Evolutionary conservation across 345 rosid species (phyloP).

Genomic region (Salix purpurea): DNA sequence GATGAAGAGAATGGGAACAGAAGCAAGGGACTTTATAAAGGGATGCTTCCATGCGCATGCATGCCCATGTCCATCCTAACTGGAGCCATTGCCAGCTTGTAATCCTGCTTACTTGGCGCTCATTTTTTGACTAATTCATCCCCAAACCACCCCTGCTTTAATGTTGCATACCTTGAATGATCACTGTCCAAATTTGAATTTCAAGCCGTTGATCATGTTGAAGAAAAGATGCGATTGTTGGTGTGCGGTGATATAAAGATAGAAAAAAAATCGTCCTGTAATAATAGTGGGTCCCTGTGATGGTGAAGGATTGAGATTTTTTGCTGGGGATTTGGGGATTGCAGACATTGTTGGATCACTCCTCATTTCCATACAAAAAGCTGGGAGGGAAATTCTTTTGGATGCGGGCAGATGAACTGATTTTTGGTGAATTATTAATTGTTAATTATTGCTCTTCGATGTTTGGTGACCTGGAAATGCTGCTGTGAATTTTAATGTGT

Average conservation of each 20-base stretch:
- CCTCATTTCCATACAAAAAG: conserved; percentile 4
- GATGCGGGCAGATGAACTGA: conserved; percentile 3
- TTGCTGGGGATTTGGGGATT: not conserved
- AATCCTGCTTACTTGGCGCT: conserved; percentile 26
- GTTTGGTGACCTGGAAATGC: not conserved
- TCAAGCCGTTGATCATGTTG: conserved; percentile 29
- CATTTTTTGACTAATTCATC: not conserved
- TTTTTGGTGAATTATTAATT: not conserved
- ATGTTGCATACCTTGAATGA: not conserved
- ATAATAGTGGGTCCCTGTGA: conserved; percentile 20
- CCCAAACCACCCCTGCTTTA: conserved; percentile 8
- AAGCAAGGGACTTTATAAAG: conserved; percentile 33
- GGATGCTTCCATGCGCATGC: conserved; percentile 34
- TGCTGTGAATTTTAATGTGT: no score
- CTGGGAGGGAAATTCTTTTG: not conserved
- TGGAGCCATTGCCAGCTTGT: conserved; percentile 34
- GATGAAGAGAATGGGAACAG: conserved; percentile 23
- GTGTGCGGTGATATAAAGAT: not conserved
- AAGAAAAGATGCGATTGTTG: not conserved
- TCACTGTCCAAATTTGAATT: conserved; percentile 21
- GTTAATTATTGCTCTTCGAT: not conserved
- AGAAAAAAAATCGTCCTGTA: not conserved
- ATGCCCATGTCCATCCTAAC: conserved; percentile 12
- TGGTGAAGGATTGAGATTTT: conserved; percentile 3
- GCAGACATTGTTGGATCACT: conserved; percentile 1